These are phyloP conservation scores for Cyclostephanos tholiformis DNA, from an alignment of 108 stramenopile species.

Conservation along the genomic window DNA sequence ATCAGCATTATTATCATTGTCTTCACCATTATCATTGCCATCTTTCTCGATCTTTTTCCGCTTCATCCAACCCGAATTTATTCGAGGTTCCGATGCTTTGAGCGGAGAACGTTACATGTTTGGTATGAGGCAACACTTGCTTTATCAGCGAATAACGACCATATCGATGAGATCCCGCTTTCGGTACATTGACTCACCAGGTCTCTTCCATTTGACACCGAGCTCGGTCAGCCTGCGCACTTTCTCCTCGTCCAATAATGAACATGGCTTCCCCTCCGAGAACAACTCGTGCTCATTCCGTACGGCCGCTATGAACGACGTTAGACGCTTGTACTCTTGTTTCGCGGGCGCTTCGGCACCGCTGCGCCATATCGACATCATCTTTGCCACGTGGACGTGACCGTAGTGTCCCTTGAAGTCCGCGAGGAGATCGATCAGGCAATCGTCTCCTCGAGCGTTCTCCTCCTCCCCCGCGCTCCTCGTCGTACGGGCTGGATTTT, in stretches of 20 bases:
- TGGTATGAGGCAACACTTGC: no score
- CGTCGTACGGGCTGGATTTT: slow-evolving; percentile 1
- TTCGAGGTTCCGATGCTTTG: neutral
- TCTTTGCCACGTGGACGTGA: slow-evolving; percentile 15
- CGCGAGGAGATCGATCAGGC: neutral
- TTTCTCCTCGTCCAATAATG: slow-evolving; percentile 11
- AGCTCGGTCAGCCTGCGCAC: slow-evolving; percentile 21
- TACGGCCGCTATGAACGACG: slow-evolving; percentile 4
- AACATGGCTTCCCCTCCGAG: slow-evolving; percentile 17
- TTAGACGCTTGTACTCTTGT: slow-evolving; percentile 15
- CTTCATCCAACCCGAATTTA: neutral
- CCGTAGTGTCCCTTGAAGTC: slow-evolving; percentile 14
- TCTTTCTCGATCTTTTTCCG: neutral
- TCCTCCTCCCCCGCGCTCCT: neutral
- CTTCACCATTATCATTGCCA: neutral
- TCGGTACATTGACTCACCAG: neutral
- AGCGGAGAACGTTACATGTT: neutral
- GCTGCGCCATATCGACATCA: slow-evolving; percentile 17
- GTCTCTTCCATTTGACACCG: slow-evolving; percentile 26
- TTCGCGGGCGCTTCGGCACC: slow-evolving; percentile 7
- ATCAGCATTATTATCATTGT: neutral
- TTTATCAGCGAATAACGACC: no score
- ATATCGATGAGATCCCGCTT: no score
- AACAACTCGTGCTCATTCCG: slow-evolving; percentile 19
- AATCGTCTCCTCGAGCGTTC: neutral